These are phyloP conservation scores for Tolypocladium pustulatum DNA, from an alignment of 2,329 filamentous ascomycete genomes.

Conservation along the genomic window DNA sequence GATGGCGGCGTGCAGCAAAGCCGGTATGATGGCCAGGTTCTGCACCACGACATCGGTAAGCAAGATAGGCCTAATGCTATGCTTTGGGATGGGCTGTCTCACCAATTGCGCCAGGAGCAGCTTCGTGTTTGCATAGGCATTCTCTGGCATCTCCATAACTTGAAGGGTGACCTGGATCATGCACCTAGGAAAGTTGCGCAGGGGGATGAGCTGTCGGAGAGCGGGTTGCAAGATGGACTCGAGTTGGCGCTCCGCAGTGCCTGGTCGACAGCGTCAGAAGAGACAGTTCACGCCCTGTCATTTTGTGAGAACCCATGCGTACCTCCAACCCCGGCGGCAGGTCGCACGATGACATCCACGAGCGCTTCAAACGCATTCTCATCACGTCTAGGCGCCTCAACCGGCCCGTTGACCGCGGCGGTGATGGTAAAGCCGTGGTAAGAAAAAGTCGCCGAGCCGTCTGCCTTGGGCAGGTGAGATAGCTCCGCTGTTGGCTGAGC, in stretches of 20 bases:
- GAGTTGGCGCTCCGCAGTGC: constrained; percentile 69
- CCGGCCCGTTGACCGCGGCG: constrained; percentile 81
- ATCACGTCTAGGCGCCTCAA: constrained; percentile 81
- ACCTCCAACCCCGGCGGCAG: constrained; percentile 76
- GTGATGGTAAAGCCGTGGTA: constrained; percentile 70
- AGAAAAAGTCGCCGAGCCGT: constrained; percentile 72
- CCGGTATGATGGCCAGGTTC: constrained; percentile 72
- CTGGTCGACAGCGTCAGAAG: constrained; percentile 23
- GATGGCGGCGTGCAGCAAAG: constrained; percentile 69
- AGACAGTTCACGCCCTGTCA: neutral
- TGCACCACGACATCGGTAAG: constrained; percentile 21
- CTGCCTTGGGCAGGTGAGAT: constrained; percentile 56
- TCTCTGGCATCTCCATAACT: constrained; percentile 57
- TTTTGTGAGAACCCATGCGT: constrained; percentile 13
- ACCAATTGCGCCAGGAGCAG: constrained; percentile 51
- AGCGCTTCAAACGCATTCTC: constrained; percentile 86
- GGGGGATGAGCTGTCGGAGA: constrained; percentile 62
- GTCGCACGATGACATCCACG: constrained; percentile 82
- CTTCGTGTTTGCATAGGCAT: constrained; percentile 52
- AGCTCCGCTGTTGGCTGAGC: constrained; percentile 40
- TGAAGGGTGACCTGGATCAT: constrained; percentile 78
- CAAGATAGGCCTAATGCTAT: neutral
- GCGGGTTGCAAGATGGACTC: constrained; percentile 66
- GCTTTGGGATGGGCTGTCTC: constrained; percentile 16
- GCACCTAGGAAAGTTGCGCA: constrained; percentile 64